Conservation (phyloP, 306 rosid species). For the Mimosa pudica region DNA sequence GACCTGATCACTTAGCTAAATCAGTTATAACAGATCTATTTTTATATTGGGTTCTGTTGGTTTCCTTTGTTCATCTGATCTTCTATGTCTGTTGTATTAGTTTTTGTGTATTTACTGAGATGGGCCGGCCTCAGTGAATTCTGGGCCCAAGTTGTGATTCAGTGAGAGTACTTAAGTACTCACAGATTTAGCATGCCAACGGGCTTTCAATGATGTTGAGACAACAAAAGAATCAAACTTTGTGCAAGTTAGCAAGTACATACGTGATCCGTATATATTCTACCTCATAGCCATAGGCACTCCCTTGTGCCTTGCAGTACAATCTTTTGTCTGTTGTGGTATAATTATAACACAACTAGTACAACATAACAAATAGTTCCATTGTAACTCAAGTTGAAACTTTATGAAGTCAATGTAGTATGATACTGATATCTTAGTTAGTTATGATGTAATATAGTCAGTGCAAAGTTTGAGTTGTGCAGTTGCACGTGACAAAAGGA, state of each 20-base stretch:
- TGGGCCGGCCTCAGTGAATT: conserved; percentile 35
- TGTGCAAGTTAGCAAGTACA: background rate
- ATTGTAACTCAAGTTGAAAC: conserved; percentile 9
- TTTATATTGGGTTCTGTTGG: conserved; percentile 30
- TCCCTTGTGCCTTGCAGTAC: conserved; percentile 23
- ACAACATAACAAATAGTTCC: background rate
- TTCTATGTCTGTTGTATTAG: too few relatives aligned
- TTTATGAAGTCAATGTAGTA: background rate
- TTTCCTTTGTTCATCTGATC: conserved; percentile 1
- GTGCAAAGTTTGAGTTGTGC: background rate
- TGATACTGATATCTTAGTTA: background rate
- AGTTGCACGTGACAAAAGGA: background rate
- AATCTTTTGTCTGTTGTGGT: background rate
- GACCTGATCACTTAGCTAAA: conserved; percentile 25
- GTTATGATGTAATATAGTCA: background rate
- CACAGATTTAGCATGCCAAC: conserved; percentile 3
- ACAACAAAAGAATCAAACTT: too few relatives aligned
- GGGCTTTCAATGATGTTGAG: background rate
- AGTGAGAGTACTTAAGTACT: background rate
- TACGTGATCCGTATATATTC: background rate
- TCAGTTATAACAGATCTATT: conserved; percentile 20
- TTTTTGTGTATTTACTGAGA: background rate
- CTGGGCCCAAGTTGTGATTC: conserved; percentile 43
- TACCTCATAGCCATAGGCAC: background rate
- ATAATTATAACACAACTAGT: background rate